Evolutionary conservation across 805 yeast species (phyloP).

Genomic region (Wickerhamiella musiphila): DNA sequence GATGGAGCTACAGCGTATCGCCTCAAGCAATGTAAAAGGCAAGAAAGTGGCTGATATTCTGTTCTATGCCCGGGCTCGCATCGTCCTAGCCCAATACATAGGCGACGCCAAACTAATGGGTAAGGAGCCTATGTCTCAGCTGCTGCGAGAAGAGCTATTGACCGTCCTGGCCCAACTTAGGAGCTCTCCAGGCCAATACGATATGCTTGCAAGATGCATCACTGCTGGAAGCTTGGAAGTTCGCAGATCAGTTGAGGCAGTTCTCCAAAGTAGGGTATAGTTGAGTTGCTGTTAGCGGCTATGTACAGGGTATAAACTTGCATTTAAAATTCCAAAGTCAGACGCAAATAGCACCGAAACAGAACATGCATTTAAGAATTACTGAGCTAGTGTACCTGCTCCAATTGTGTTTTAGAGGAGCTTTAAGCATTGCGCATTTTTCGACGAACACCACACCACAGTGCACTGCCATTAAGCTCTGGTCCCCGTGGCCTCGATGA

Average conservation of each 20-base stretch:
- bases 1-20: constrained; percentile 30
- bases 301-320: no score
- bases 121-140: constrained; percentile 44
- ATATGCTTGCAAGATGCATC: constrained; percentile 7
- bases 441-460: no score
- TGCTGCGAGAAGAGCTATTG: constrained; percentile 45
- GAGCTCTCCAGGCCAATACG: background rate
- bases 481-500: no score
- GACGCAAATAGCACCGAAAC: no score
- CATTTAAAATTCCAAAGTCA: no score
- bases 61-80: constrained; percentile 10
- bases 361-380: no score
- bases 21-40: constrained; percentile 6
- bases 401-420: no score
- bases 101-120: constrained; percentile 45
- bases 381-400: no score
- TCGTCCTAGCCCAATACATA: constrained; percentile 44
- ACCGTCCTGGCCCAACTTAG: constrained; percentile 14
- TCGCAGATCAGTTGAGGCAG: constrained; percentile 3
- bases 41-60: background rate
- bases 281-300: no score
- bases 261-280: no score
- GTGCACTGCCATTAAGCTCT: no score
- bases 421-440: no score
- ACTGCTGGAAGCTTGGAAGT: constrained; percentile 6